Evolutionary conservation across 1,284 basidiomycete genomes (phyloP).

Genomic region (Paramarasmius palmivorus): DNA sequence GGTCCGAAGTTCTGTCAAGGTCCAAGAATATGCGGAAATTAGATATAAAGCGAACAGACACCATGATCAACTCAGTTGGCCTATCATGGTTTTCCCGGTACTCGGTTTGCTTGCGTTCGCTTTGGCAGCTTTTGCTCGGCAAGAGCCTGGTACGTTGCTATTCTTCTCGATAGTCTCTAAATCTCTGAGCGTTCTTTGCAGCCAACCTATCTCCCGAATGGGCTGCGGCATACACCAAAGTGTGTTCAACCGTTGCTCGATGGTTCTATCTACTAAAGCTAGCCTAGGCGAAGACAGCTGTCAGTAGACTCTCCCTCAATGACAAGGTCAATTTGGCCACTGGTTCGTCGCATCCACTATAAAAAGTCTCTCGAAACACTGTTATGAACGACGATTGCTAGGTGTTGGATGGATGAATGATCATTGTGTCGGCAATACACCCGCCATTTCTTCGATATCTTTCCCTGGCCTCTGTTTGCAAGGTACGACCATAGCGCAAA

Average conservation of each 20-base stretch:
- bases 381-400: conserved; percentile 13
- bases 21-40: too few species aligned
- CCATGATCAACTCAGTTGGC: too few species aligned
- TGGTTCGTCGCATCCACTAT: conserved; percentile 33
- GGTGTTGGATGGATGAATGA: conserved; percentile 46
- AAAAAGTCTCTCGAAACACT: not conserved
- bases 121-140: not conserved
- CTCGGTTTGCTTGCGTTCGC: not conserved
- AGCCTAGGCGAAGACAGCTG: conserved; percentile 42
- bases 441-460: conserved; percentile 55
- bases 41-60: too few species aligned
- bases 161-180: not conserved
- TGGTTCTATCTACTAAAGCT: not conserved
- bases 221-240: conserved; percentile 55
- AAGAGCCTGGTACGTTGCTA: conserved; percentile 17
- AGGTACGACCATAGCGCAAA: too few species aligned
- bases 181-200: conserved; percentile 12
- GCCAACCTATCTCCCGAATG: conserved; percentile 54
- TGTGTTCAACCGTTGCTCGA: conserved; percentile 15
- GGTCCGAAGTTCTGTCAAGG: too few species aligned
- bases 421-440: conserved; percentile 71
- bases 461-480: conserved; percentile 74
- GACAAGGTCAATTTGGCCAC: conserved; percentile 62
- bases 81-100: too few species aligned
- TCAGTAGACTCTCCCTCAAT: conserved; percentile 47